These are phyloP conservation scores for Penicillium sp. DNA, from an alignment of 2,329 filamentous ascomycete species.

Conservation along the genomic window DNA sequence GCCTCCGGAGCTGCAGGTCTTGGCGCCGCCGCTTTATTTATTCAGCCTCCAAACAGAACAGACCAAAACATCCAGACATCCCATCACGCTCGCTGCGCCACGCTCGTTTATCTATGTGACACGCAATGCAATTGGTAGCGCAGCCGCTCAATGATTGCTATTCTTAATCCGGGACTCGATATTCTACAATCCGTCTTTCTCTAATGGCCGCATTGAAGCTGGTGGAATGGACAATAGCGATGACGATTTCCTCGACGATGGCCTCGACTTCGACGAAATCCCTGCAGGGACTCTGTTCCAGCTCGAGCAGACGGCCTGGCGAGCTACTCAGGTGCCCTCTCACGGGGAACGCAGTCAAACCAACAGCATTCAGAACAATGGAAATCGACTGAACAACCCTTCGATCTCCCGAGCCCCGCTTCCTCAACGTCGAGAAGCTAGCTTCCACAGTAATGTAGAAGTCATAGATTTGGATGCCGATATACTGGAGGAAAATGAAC, in stretches of 20 bases:
- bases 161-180: neutral
- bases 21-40: neutral
- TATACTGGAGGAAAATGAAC: slow-evolving; percentile 34
- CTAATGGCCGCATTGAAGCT: slow-evolving; percentile 29
- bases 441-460: slow-evolving; percentile 40
- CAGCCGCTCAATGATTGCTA: neutral
- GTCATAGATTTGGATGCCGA: slow-evolving; percentile 41
- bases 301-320: slow-evolving; percentile 44
- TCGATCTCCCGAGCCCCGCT: neutral
- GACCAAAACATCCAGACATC: too few relatives aligned
- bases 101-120: neutral
- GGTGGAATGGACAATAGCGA: slow-evolving; percentile 46
- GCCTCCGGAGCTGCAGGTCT: neutral
- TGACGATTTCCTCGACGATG: slow-evolving; percentile 46
- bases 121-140: neutral
- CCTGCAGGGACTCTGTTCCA: slow-evolving; percentile 40
- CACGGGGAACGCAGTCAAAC: slow-evolving; percentile 1
- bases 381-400: neutral
- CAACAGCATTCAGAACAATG: neutral
- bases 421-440: slow-evolving; percentile 24
- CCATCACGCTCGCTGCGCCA: too few relatives aligned
- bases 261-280: slow-evolving; percentile 45
- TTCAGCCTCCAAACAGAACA: neutral
- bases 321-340: slow-evolving; percentile 35
- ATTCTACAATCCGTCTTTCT: slow-evolving; percentile 14